These are phyloP conservation scores for Wickerhamomyces hampshirensis DNA, from an alignment of 805 yeast genomes.

Conservation along the genomic window DNA sequence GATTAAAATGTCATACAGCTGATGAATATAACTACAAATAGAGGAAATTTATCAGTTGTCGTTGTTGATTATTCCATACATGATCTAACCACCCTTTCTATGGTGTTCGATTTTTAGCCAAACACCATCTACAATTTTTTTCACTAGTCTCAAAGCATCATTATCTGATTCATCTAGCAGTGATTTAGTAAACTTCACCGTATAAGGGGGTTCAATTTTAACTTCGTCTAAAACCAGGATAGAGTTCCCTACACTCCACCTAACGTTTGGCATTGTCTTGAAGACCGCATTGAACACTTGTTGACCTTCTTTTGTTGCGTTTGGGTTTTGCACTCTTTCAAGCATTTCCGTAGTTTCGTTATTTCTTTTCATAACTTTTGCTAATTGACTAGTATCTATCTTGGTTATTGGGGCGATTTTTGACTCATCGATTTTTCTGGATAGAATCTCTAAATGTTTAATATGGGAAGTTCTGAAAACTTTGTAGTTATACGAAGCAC, in stretches of 20 bases:
- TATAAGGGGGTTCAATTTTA: slow-evolving; percentile 40
- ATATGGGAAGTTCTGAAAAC: slow-evolving; percentile 55
- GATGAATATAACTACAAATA: too few species aligned
- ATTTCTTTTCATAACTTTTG: slow-evolving; percentile 16
- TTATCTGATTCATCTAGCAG: slow-evolving; percentile 8
- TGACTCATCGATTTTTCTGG: slow-evolving; percentile 29
- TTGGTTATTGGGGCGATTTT: slow-evolving; percentile 15
- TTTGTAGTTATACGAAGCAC: slow-evolving; percentile 32
- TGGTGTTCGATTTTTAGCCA: slow-evolving; percentile 40
- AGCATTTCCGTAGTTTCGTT: slow-evolving; percentile 20
- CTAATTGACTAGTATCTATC: slow-evolving; percentile 11
- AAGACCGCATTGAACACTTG: slow-evolving; percentile 37
- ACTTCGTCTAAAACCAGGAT: slow-evolving; percentile 45
- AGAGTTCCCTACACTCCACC: slow-evolving; percentile 39
- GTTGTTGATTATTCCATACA: too few species aligned
- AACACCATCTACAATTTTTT: slow-evolving; percentile 45
- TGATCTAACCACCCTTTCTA: slow-evolving; percentile 51
- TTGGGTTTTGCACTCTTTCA: slow-evolving; percentile 28
- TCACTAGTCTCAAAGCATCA: slow-evolving; percentile 35
- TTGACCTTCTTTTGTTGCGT: slow-evolving; percentile 40
- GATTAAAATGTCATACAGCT: too few species aligned
- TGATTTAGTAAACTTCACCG: slow-evolving; percentile 21
- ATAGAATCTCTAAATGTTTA: slow-evolving; percentile 44
- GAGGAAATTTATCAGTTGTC: neutral
- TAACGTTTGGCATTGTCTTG: slow-evolving; percentile 40